Conservation (phyloP, 2,329 filamentous ascomycete genomes). For the Aspergillus sp. region DNA sequence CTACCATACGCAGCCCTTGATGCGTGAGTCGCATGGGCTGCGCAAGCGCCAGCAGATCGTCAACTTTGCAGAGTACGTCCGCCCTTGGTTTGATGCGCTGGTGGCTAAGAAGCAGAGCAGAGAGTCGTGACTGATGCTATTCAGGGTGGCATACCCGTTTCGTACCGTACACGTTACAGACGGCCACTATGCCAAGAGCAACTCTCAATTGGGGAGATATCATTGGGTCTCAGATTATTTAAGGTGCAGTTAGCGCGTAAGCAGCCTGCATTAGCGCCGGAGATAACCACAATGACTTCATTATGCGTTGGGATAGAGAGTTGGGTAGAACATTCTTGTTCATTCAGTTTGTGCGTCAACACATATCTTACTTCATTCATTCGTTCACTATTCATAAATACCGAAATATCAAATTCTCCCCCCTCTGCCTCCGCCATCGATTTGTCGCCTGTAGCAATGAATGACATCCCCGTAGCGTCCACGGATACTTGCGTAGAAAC, state of each 20-base stretch:
- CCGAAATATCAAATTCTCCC: constrained; percentile 10
- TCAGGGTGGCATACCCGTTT: no score
- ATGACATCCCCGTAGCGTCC: constrained; percentile 26
- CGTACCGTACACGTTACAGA: no score
- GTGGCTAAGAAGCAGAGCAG: no score
- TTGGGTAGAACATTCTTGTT: no score
- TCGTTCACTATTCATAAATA: neutral
- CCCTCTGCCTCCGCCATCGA: constrained; percentile 20
- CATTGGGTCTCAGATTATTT: neutral
- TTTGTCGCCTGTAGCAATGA: constrained; percentile 28
- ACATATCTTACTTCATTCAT: no score
- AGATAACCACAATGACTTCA: constrained; percentile 3
- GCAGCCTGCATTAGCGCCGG: constrained; percentile 15
- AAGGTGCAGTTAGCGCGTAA: constrained; percentile 12
- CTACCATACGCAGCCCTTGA: neutral
- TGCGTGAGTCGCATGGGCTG: neutral
- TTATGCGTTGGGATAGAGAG: neutral
- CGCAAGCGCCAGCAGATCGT: neutral
- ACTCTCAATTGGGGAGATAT: no score
- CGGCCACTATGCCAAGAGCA: no score
- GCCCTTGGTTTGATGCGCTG: neutral
- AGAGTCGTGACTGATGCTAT: no score
- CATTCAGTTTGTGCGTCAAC: no score
- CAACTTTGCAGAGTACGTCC: neutral
- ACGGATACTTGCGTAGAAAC: constrained; percentile 48